Percentiles rank a stretch among this genome's conserved stretches.
phyloP scores from a whole-genome alignment of 495 filamentous ascomycete species.

The Lasiosphaeria ovina region DNA sequence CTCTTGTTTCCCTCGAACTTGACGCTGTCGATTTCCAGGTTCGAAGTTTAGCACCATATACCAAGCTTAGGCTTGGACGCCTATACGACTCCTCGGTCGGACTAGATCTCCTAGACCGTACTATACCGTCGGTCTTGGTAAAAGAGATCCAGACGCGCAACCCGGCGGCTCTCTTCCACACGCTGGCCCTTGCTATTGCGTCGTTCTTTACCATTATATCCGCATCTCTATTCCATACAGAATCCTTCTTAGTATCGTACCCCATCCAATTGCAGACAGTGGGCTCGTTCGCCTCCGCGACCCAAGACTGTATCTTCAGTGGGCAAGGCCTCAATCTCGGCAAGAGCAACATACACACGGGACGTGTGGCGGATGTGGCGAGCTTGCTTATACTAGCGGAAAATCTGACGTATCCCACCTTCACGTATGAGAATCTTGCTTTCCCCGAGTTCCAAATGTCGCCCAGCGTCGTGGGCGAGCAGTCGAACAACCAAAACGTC shows the following conservation, averaged over 20 bases:
- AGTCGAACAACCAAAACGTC: no score
- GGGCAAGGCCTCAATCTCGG: no score
- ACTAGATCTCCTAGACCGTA: constrained; percentile 17
- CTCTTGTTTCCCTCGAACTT: constrained; percentile 3
- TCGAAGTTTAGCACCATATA: constrained; percentile 12
- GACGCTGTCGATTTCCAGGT: constrained; percentile 15
- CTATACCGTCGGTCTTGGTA: constrained; percentile 9
- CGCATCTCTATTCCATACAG: constrained; percentile 15
- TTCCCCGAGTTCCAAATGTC: constrained; percentile 11
- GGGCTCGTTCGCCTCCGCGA: background rate
- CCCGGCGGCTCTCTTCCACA: constrained; percentile 13
- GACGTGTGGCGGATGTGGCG: no score
- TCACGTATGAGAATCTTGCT: constrained; percentile 17
- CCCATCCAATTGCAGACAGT: constrained; percentile 2
- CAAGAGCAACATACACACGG: background rate
- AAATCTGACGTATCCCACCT: constrained; percentile 14
- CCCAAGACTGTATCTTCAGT: background rate
- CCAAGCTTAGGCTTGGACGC: background rate
- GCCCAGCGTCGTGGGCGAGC: no score
- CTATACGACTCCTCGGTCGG: background rate
- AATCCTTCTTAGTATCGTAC: background rate
- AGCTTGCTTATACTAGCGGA: constrained; percentile 12
- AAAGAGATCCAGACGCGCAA: constrained; percentile 6
- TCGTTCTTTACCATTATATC: constrained; percentile 21
- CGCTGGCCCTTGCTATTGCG: constrained; percentile 10